Conservation (phyloP, 768 basidiomycete genomes). For the Rhizopogon vulgaris region DNA sequence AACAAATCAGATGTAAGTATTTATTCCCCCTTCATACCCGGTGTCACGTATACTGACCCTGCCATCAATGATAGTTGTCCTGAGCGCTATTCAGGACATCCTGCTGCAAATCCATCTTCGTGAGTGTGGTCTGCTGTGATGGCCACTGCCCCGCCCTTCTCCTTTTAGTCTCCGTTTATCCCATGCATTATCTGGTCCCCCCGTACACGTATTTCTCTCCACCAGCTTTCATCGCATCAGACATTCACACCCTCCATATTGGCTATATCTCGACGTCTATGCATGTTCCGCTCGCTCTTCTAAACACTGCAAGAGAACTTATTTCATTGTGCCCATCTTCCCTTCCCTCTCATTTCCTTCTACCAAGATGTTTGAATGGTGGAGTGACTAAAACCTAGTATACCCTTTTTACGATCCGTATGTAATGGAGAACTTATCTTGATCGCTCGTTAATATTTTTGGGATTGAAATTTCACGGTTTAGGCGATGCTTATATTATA, state of each 20-base stretch:
- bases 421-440: conserved; percentile 15
- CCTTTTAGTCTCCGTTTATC: conserved; percentile 6
- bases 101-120: conserved; percentile 80
- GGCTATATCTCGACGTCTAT: conserved; percentile 6
- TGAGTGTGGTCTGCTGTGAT: conserved; percentile 71
- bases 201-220: conserved; percentile 19
- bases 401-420: conserved; percentile 15
- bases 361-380: background rate
- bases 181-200: conserved; percentile 18
- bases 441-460: conserved; percentile 4
- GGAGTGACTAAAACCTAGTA: conserved; percentile 8
- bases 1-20: conserved; percentile 80
- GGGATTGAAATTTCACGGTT: background rate
- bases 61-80: conserved; percentile 44
- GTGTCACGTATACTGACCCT: background rate
- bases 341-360: background rate
- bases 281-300: conserved; percentile 1
- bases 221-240: conserved; percentile 17
- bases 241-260: conserved; percentile 18
- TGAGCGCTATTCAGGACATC: conserved; percentile 87
- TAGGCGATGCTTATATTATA: background rate
- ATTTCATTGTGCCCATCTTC: conserved; percentile 1
- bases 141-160: background rate
- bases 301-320: conserved; percentile 3
- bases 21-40: background rate